Evolutionary conservation across 352 stramenopile species (phyloP).

Genomic region (Phytophthora capsici): DNA sequence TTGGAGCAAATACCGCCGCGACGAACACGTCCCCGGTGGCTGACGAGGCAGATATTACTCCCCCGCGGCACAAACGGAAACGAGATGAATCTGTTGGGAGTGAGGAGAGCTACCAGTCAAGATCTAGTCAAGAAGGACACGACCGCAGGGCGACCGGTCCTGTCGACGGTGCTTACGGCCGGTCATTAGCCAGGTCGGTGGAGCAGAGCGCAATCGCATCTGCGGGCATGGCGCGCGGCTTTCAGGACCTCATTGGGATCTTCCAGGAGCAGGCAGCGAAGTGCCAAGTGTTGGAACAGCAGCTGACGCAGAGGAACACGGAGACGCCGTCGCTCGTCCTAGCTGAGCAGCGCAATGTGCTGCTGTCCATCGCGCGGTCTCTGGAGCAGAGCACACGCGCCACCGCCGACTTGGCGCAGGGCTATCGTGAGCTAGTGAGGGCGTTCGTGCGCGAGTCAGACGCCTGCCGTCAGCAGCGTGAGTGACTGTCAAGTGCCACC

Average conservation of each 20-base stretch:
- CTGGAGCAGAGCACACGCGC: constrained; percentile 55
- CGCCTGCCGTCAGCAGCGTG: constrained; percentile 1
- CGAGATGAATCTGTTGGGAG: constrained; percentile 1
- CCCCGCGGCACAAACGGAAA: constrained; percentile 22
- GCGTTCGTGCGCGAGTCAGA: constrained; percentile 35
- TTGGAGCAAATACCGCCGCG: background rate
- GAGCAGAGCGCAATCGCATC: constrained; percentile 58
- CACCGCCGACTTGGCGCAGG: constrained; percentile 50
- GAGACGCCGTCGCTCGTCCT: constrained; percentile 9
- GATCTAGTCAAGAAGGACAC: constrained; percentile 1
- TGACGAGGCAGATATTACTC: background rate
- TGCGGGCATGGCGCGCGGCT: constrained; percentile 48
- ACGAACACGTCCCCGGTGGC: background rate
- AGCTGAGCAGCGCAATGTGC: constrained; percentile 35
- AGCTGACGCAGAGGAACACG: background rate
- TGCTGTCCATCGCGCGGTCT: constrained; percentile 45
- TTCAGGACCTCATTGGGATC: constrained; percentile 47
- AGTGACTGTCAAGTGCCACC: constrained; percentile 1
- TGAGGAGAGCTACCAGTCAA: background rate
- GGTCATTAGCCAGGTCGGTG: constrained; percentile 48
- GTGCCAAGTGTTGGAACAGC: constrained; percentile 29
- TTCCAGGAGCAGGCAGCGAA: constrained; percentile 43
- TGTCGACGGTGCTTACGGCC: constrained; percentile 22
- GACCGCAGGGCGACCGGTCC: constrained; percentile 12
- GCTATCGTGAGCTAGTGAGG: constrained; percentile 47